A percentile compares a stretch with the other conserved stretches of the same genome.
These are phyloP conservation scores for Fusarium cyanostomum DNA, from an alignment of 2,329 filamentous ascomycete species.

Conservation along the genomic window DNA sequence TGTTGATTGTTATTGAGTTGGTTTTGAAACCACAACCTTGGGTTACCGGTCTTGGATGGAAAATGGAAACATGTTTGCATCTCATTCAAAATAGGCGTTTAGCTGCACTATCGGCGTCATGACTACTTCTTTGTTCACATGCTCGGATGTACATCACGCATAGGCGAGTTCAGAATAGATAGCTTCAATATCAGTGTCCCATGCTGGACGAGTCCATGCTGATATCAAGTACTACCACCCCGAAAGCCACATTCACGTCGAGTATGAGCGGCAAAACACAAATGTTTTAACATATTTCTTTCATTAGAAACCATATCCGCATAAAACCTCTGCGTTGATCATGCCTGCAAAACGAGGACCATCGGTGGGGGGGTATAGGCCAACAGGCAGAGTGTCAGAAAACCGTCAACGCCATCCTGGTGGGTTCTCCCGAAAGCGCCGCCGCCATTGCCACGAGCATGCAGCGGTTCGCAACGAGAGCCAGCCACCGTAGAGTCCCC, in stretches of 20 bases:
- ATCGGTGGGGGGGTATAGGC: constrained; percentile 53
- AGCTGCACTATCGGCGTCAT: constrained; percentile 6
- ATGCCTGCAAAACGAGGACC: constrained; percentile 49
- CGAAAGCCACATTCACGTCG: neutral
- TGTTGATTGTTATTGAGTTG: neutral
- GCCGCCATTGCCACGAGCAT: constrained; percentile 34
- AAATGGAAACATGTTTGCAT: neutral
- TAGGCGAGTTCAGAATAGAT: constrained; percentile 4
- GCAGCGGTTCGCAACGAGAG: constrained; percentile 35
- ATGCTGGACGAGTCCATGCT: neutral
- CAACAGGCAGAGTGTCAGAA: constrained; percentile 53
- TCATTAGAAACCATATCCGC: constrained; percentile 49
- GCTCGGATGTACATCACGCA: constrained; percentile 1
- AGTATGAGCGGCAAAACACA: neutral
- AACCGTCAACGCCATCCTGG: constrained; percentile 54
- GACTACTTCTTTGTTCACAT: constrained; percentile 2
- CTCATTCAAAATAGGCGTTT: constrained; percentile 12
- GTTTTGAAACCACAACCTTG: neutral
- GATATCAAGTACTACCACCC: neutral
- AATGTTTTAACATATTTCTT: constrained; percentile 43
- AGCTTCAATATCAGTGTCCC: neutral
- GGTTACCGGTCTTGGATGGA: neutral
- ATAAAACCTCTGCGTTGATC: constrained; percentile 49
- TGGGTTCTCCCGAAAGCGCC: constrained; percentile 42
- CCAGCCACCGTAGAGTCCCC: constrained; percentile 44